A percentile compares a stretch with the other conserved stretches of the same genome.
Evolutionary conservation across 805 yeast species (phyloP).

Genomic region (Saccharomycopsis malanga): DNA sequence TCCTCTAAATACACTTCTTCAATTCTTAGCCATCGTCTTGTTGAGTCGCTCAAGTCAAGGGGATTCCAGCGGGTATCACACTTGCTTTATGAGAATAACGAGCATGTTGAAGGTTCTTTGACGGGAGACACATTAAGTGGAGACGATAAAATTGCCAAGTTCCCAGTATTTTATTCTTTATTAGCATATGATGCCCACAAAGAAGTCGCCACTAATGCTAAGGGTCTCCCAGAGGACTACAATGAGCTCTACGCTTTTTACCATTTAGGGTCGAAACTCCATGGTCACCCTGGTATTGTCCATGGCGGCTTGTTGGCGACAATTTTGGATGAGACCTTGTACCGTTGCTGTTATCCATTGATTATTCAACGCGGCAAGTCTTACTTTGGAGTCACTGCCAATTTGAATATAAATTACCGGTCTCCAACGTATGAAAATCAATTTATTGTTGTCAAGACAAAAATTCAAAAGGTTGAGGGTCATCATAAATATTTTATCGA

Average conservation of each 20-base stretch:
- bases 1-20: background rate
- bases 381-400: constrained; percentile 13
- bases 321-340: constrained; percentile 27
- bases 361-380: constrained; percentile 1
- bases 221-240: constrained; percentile 10
- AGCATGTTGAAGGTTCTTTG: constrained; percentile 3
- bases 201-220: constrained; percentile 31
- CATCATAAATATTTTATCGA: constrained; percentile 5
- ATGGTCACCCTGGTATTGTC: constrained; percentile 64
- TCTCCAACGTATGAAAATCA: constrained; percentile 3
- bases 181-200: background rate
- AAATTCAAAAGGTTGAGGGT: constrained; percentile 3
- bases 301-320: constrained; percentile 80
- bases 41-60: background rate
- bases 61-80: constrained; percentile 6
- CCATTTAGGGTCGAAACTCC: constrained; percentile 59
- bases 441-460: constrained; percentile 9
- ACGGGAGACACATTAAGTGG: constrained; percentile 6
- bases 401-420: constrained; percentile 8
- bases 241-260: constrained; percentile 56
- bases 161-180: constrained; percentile 6
- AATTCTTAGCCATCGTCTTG: constrained; percentile 4
- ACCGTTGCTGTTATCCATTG: constrained; percentile 12
- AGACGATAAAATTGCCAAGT: background rate
- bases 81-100: background rate